Evolutionary conservation across 768 basidiomycete species (phyloP), one percentile per base, ranked within the genome.

Genomic region (Phaeotremella fagi): DNA sequence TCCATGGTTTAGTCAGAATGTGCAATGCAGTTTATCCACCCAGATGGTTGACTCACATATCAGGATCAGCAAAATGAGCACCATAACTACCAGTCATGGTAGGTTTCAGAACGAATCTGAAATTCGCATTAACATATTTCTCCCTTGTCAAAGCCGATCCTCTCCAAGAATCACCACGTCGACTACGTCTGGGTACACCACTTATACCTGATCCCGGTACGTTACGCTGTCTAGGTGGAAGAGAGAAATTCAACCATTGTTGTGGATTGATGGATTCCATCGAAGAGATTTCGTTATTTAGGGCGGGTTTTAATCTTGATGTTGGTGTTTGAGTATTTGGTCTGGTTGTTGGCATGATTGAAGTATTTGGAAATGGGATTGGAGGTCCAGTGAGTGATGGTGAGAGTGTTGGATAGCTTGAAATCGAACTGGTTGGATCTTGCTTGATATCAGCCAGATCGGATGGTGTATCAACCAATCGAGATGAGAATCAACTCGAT

Each of bases 81-180:
- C 91, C 89, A 71, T 95, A 92, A 61, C 83, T 81, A n/a, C 88
- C 87, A 35, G 80, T 83, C 59, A 66, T 64, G 14, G 61, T 70
- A 1, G 94, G 94, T 65, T 90, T 88, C 85, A 97, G 85, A 36
- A 98, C 82, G 74, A 97, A 98, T 54, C 90, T 82, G 76, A 92
- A 95, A 71, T 92, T 90, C 7, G 92, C 91, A 75, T 98, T 95
- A 63, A 97, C 84, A 71, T 90, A 98, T 61, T 87, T 85, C 77
- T 95, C 92, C 80, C 89, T 88, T 71, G 87, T 89, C 86, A 88
- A 88, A 26, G 86, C 80, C 18, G 83, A 82, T 46, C 82, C 82
- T 33, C 80, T 78, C 37, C 78, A 79, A 1, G 81, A 63, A 36
- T 70, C 71, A 1, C 67, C 72, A n/a, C 80, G 86, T 78, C 83